These are phyloP conservation scores for Mangifera indica DNA, from an alignment of 345 rosid species.

Conservation along the genomic window DNA sequence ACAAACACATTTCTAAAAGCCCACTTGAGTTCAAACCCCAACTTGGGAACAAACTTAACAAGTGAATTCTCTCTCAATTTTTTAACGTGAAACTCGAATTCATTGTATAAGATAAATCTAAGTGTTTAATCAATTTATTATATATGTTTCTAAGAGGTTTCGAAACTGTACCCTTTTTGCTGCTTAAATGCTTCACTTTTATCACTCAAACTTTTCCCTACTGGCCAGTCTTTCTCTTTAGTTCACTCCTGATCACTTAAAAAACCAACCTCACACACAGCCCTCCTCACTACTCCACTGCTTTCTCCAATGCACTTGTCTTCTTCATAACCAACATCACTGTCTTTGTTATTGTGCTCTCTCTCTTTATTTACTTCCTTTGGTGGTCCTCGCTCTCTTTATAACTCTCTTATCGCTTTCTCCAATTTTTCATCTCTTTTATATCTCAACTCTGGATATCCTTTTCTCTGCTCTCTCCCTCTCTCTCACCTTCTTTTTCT, in stretches of 20 bases:
- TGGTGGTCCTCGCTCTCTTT: constrained; percentile 80
- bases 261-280: too few species aligned
- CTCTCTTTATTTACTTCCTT: constrained; percentile 24
- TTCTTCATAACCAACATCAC: constrained; percentile 73
- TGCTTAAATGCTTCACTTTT: too few species aligned
- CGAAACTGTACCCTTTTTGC: too few species aligned
- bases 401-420: constrained; percentile 52
- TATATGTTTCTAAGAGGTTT: too few species aligned
- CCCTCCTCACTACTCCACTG: constrained; percentile 33
- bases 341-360: constrained; percentile 46
- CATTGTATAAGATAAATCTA: too few species aligned
- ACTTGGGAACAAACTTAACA: constrained; percentile 38
- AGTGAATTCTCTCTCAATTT: constrained; percentile 3
- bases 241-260: too few species aligned
- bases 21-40: constrained; percentile 68
- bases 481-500: neutral
- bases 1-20: constrained; percentile 56
- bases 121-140: too few species aligned
- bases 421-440: constrained; percentile 40
- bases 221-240: too few species aligned
- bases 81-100: too few species aligned
- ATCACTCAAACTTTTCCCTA: too few species aligned
- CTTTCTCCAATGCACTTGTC: constrained; percentile 75
- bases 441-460: constrained; percentile 5
- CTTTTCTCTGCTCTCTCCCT: constrained; percentile 18